Base-by-base conservation (phyloP, 2,329 filamentous ascomycete genomes). In the Coniella lustricola region DNA sequence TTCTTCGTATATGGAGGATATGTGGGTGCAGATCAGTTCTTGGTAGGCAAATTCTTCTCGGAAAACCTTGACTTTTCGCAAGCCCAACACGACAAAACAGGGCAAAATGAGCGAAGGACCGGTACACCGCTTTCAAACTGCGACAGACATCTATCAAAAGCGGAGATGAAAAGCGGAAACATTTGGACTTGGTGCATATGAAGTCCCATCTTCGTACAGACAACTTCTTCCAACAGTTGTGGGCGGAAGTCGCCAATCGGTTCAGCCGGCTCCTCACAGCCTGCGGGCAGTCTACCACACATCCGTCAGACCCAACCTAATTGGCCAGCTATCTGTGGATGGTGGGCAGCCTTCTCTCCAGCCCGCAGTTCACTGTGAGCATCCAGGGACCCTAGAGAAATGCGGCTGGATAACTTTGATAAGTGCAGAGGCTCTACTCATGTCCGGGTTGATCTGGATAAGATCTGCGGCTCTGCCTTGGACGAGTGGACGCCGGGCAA, bases 391-490 rank as follows among this genome's bases (percentile, higher is more conserved):
- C 33, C 37, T 38, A 36, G 9, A 20, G 29, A 21, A 22, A 33
- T 16, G 41, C 42, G 31, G 16, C 22, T 21, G 31, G 49, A 51
- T 46, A 51, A 51, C 32, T 18, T 37, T 46, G 46, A 51, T 44
- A 42, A 20, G 16, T 18, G 20, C 3, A 9, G 36, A 29, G 14
- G 20, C n/a, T 16, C 33, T 13, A 17, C 37, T 33, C 41, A 16
- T 49, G 32, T 32, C 25, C 13, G 7, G 18, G 38, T 38, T 12
- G 49, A 48, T 48, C 35, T 48, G 25, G 39, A 34, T 20, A 39
- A 44, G 44, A 51, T 51, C 49, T 44, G 35, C 49, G 39, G 29
- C 40, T 42, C 40, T 44, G 42, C 32, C 42, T 44, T 35, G 32
- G 42, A 44, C 33, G 34, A 37, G 21, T 21, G 3, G 7, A 7